Evolutionary conservation across 202 grass and related monocot species (phyloP).

Genomic region (Carex arenaria): DNA sequence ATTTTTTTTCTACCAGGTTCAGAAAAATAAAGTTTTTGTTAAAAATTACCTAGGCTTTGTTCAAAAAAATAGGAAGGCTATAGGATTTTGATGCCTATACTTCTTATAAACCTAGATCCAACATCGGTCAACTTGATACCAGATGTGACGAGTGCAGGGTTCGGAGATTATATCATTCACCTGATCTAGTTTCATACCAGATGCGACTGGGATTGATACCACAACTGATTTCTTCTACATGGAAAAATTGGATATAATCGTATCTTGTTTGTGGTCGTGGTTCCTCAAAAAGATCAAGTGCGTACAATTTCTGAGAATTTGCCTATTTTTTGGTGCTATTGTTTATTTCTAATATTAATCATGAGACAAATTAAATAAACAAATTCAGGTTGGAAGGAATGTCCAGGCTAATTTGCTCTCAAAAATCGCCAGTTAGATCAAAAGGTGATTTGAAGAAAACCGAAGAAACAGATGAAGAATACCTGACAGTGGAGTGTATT

Average conservation of each 20-base stretch:
- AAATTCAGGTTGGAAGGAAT: conserved; percentile 34
- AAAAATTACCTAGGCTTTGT: no score
- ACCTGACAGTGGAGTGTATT: conserved; percentile 72
- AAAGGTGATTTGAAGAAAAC: conserved; percentile 53
- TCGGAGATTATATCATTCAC: neutral
- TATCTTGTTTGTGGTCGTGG: conserved; percentile 65
- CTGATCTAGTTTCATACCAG: conserved; percentile 15
- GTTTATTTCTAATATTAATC: neutral
- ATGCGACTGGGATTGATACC: conserved; percentile 65
- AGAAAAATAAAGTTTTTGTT: no score
- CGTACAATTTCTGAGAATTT: neutral
- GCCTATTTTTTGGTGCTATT: neutral
- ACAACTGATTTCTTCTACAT: conserved; percentile 81
- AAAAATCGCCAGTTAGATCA: conserved; percentile 30
- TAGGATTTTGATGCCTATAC: no score
- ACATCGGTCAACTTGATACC: neutral
- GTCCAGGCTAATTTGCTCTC: conserved; percentile 53
- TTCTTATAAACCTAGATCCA: no score
- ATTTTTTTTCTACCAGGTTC: no score
- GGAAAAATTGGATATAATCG: conserved; percentile 80
- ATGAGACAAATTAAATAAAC: conserved; percentile 3
- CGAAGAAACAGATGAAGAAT: conserved; percentile 54
- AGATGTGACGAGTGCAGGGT: neutral
- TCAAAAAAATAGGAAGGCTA: no score
- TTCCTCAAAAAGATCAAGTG: conserved; percentile 68